Evolutionary conservation across 345 rosid genomes (phyloP), one percentile per base, ranked within the genome.

Genomic region (Linum usitatissimum): DNA sequence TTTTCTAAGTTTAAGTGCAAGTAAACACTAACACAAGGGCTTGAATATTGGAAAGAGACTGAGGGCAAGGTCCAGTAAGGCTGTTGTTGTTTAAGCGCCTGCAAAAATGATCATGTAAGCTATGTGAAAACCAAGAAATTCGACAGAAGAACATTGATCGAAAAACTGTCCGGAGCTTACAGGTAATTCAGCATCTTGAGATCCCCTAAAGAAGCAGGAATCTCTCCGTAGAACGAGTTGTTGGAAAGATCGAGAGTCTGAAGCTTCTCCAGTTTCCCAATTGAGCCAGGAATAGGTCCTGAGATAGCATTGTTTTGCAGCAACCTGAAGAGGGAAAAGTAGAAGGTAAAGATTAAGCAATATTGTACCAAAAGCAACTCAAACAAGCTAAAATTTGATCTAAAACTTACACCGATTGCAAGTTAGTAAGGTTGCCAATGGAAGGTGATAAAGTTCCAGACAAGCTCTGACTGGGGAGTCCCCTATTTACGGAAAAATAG

Each of bases 11-110:
- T 18, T 10, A 59, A 34, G 49, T 23, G 28, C 28, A 23, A 23
- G 28, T 45, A 66, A 69, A 72, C 48, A 73, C 86, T 40, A 85
- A 94, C 99, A 94, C 91, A 64, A 94, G 84, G 42, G 86, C 88
- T 45, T 82, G 76, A 18, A 94, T 86, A 59, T 81, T 83, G 60
- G 97, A 94, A 72, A 94, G 71, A 21, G 99, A 80, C 64, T 75
- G 73, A 0, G 99, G 97, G 71, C 85, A 88, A 53, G 82, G 51
- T 66, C 99, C 97, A 48, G 72, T 48, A 39, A 94, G 95, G 76
- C 95, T 86, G 75, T 94, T 94, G 85, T 94, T 94, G 82, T 94
- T 90, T 74, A 94, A 83, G 72, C 96, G 86, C 83, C 99, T 94
- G 80, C 64, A 60, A 66, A 60, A 55, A 63, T 42, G 78, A 70